A percentile compares a stretch with the other conserved stretches of the same genome.
phyloP scores from a whole-genome alignment of 805 yeast species.

The Wickerhamomyces hampshirensis region DNA sequence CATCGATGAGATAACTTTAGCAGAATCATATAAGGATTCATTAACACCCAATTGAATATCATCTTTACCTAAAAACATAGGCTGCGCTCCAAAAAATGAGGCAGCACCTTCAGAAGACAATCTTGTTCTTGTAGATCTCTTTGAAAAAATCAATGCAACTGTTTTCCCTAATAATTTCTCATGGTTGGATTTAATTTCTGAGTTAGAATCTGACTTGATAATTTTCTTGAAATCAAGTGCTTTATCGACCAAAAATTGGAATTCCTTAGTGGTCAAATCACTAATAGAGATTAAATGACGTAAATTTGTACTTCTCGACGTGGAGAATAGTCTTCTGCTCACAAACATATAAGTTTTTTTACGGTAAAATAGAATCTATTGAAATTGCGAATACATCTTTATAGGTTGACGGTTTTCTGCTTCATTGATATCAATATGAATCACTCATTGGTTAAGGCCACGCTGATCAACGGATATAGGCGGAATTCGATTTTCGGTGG shows the following conservation, averaged over 20 bases:
- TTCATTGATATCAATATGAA: background rate
- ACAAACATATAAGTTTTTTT: background rate
- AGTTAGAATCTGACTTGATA: slow-evolving; percentile 49
- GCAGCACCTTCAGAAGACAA: slow-evolving; percentile 94
- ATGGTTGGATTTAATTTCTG: slow-evolving; percentile 32
- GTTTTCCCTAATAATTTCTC: slow-evolving; percentile 71
- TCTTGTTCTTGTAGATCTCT: slow-evolving; percentile 94
- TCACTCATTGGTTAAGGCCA: background rate
- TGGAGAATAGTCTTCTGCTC: slow-evolving; percentile 15
- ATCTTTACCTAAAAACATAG: slow-evolving; percentile 94
- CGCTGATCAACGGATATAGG: background rate
- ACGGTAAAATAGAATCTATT: no score
- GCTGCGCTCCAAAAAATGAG: slow-evolving; percentile 87
- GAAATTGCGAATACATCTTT: no score
- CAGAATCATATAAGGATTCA: slow-evolving; percentile 84
- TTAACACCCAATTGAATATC: slow-evolving; percentile 96
- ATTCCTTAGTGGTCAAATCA: slow-evolving; percentile 70
- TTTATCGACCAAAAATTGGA: slow-evolving; percentile 62
- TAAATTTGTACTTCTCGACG: slow-evolving; percentile 6
- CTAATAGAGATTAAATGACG: slow-evolving; percentile 81
- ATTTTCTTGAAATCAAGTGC: slow-evolving; percentile 65
- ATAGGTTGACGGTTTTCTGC: no score
- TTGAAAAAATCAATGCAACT: slow-evolving; percentile 78
- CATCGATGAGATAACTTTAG: slow-evolving; percentile 90
- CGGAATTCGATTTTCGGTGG: background rate